A percentile compares a stretch with the other conserved stretches of the same genome.
Evolutionary conservation across 306 rosid species (phyloP).

Genomic region (Cyclanthera cordifolia): DNA sequence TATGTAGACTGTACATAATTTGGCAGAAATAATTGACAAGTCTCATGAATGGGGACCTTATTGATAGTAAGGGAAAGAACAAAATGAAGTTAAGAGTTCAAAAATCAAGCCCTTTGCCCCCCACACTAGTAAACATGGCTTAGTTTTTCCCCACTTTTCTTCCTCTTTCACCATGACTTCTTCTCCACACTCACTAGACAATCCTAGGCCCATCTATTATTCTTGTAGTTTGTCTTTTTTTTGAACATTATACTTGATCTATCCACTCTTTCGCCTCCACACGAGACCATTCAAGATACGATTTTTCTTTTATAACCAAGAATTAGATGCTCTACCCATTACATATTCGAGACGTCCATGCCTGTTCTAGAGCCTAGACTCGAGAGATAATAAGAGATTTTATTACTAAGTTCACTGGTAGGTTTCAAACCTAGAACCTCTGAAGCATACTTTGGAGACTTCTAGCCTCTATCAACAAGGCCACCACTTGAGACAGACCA

Average conservation of each 20-base stretch:
- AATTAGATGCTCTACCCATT: too few species aligned
- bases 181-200: slow-evolving; percentile 23
- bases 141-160: slow-evolving; percentile 27
- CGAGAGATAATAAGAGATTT: too few species aligned
- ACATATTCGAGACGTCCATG: too few species aligned
- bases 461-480: too few species aligned
- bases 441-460: too few species aligned
- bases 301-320: not conserved
- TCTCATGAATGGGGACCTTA: slow-evolving; percentile 21
- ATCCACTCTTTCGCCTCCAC: slow-evolving; percentile 18
- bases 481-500: not conserved
- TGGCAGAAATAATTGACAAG: slow-evolving; percentile 22
- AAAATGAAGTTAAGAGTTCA: slow-evolving; percentile 20
- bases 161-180: slow-evolving; percentile 18
- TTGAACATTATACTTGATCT: not conserved
- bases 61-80: slow-evolving; percentile 20
- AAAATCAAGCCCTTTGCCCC: slow-evolving; percentile 19
- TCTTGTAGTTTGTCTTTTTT: slow-evolving; percentile 22
- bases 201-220: slow-evolving; percentile 33
- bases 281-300: slow-evolving; percentile 16
- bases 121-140: slow-evolving; percentile 21
- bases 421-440: too few species aligned
- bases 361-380: too few species aligned
- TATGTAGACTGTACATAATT: slow-evolving; percentile 12
- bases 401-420: too few species aligned